These are phyloP conservation scores for Chaetomiaceae sp. DNA, from an alignment of 2,329 filamentous ascomycete genomes.

Conservation along the genomic window DNA sequence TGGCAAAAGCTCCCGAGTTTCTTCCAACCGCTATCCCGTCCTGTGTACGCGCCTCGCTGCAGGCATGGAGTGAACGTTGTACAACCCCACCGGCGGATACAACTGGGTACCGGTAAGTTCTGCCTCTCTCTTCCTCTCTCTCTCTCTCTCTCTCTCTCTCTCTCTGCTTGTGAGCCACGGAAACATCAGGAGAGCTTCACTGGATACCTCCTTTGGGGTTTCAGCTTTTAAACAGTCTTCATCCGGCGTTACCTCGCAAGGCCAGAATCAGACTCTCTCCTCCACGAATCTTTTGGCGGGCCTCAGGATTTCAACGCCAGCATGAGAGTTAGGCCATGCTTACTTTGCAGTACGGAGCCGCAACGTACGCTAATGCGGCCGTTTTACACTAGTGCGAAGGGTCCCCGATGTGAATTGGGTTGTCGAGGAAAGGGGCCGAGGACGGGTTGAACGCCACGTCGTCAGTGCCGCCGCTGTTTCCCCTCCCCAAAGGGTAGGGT, in stretches of 20 bases:
- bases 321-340: no score
- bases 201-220: neutral
- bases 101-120: conserved; percentile 14
- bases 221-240: neutral
- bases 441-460: neutral
- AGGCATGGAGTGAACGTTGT: neutral
- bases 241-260: no score
- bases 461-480: no score
- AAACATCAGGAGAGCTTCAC: no score
- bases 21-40: neutral
- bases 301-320: no score
- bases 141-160: no score
- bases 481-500: neutral
- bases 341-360: no score
- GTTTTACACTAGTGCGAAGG: neutral
- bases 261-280: no score
- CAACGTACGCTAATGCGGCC: neutral
- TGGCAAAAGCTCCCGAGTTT: neutral
- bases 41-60: neutral
- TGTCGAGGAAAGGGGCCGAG: neutral
- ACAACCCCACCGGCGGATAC: conserved; percentile 13
- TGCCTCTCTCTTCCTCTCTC: no score
- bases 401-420: no score
- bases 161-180: no score
- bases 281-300: no score